Evolutionary conservation across 352 stramenopile genomes (phyloP).

Genomic region (Peronospora destructor): DNA sequence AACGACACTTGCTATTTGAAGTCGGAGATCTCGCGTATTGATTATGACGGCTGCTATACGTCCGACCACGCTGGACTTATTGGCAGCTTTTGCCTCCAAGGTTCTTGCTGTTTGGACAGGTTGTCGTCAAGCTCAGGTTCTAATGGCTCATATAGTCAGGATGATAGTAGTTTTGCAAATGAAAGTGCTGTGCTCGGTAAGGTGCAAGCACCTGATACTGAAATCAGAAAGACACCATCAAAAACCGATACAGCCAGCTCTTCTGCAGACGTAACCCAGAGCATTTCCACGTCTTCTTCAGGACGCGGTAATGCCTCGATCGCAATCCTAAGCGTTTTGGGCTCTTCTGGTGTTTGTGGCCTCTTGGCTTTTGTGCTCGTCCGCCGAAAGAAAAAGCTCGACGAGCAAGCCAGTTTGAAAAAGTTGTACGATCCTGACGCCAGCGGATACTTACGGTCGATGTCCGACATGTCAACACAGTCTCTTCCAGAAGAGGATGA

Average conservation of each 20-base stretch:
- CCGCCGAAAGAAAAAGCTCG: constrained; percentile 48
- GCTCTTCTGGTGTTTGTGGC: constrained; percentile 33
- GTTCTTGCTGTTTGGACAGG: constrained; percentile 46
- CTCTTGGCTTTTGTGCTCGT: constrained; percentile 49
- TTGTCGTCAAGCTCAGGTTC: constrained; percentile 25
- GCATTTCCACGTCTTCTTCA: constrained; percentile 44
- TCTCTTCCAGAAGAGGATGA: constrained; percentile 25
- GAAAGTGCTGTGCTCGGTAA: constrained; percentile 26
- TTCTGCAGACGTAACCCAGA: constrained; percentile 11
- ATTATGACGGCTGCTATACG: constrained; percentile 64
- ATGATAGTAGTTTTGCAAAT: constrained; percentile 11
- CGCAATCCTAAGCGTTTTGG: constrained; percentile 47
- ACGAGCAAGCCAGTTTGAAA: constrained; percentile 34
- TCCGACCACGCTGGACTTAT: constrained; percentile 64
- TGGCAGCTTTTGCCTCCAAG: constrained; percentile 50
- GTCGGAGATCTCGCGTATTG: constrained; percentile 50
- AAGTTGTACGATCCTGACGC: constrained; percentile 36
- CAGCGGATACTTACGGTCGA: constrained; percentile 35
- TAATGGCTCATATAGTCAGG: background rate
- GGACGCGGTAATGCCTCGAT: constrained; percentile 28
- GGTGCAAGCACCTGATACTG: constrained; percentile 19
- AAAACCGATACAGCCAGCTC: constrained; percentile 1
- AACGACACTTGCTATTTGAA: constrained; percentile 45
- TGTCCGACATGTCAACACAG: constrained; percentile 23
- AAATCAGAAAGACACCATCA: constrained; percentile 6